Base-by-base conservation (phyloP, 441 rosid species). In the Erysimum cheiri region DNA sequence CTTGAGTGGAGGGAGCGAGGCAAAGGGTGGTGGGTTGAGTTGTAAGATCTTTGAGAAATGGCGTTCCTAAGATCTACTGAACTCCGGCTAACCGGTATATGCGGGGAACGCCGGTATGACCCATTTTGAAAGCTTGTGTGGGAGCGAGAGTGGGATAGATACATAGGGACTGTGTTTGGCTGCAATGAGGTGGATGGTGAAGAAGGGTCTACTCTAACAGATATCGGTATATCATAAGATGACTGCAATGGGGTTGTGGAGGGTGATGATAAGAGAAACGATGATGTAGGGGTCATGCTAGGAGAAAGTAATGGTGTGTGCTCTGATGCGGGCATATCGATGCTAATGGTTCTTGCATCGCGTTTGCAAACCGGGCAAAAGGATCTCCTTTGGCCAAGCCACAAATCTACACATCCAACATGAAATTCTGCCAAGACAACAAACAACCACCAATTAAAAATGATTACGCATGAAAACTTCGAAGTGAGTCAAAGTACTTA, bases 361-460 rank as follows among this genome's bases (percentile, higher is more conserved):
- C 88, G 89, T 85, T 93, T 91, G 85, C 98, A 93, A 67, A 93
- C 89, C 0, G 98, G 97, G 74, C 98, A 93, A 80, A 91, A 75
- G 7, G 78, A 75, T 75, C 14, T 75, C 62, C 78, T 47, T 64
- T 69, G 70, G 11, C 75, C 74, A 57, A 75, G 75, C 78, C 78
- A 75, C 55, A 40, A 39, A 17, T 75, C 78, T 8, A 75, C 41
- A 56, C 75, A 69, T 49, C 5, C 22, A 35, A 47, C 65, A 57
- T 75, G 78, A 50, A 75, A 75, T 5, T 69, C 78, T 75, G 54
- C 63, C 6, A 60, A 73, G 8, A 5, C n/a, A n/a, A 65, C 31
- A 15, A n/a, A 22, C 24, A 22, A n/a, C 32, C 85, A 32, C 63
- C 22, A 55, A 37, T 39, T 41, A 47, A 1, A 15, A 56, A 62